Conservation (phyloP, 176 grass and related monocot species). For the Musa schizocarpa region DNA sequence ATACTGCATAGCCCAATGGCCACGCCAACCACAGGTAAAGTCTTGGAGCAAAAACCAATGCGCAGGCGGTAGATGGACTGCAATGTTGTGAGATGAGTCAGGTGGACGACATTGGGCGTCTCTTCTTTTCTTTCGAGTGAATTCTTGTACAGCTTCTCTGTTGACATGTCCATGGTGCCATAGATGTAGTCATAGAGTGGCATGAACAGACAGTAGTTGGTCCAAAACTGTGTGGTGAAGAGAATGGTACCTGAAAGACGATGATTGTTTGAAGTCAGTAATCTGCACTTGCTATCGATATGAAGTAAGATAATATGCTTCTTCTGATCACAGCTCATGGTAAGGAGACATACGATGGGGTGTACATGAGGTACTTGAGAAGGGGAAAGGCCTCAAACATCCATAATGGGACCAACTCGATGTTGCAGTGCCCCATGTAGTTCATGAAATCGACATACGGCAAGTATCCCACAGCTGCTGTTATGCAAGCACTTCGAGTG, state of each 20-base stretch:
- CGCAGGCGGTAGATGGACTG: constrained; percentile 67
- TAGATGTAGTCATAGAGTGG: constrained; percentile 92
- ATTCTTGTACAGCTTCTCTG: constrained; percentile 48
- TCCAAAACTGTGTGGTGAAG: constrained; percentile 85
- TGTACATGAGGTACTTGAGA: constrained; percentile 96
- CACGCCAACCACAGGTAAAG: constrained; percentile 42
- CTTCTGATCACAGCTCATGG: no score
- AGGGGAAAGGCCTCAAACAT: constrained; percentile 54
- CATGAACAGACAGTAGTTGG: constrained; percentile 88
- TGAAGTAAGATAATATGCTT: no score
- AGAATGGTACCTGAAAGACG: constrained; percentile 55
- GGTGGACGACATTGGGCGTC: constrained; percentile 46
- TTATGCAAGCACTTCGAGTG: constrained; percentile 38
- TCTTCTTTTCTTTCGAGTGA: constrained; percentile 50
- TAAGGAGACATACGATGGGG: constrained; percentile 48
- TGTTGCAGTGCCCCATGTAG: constrained; percentile 90
- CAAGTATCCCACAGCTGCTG: constrained; percentile 26
- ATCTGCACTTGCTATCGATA: no score
- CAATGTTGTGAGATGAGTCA: constrained; percentile 64
- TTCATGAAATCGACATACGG: constrained; percentile 88
- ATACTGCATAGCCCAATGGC: constrained; percentile 23
- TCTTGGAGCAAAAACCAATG: constrained; percentile 48
- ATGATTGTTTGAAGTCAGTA: no score
- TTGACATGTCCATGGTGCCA: constrained; percentile 61
- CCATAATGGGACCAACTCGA: constrained; percentile 66